Conservation (phyloP, 768 basidiomycete genomes). For the Hemileccinum impolitum region DNA sequence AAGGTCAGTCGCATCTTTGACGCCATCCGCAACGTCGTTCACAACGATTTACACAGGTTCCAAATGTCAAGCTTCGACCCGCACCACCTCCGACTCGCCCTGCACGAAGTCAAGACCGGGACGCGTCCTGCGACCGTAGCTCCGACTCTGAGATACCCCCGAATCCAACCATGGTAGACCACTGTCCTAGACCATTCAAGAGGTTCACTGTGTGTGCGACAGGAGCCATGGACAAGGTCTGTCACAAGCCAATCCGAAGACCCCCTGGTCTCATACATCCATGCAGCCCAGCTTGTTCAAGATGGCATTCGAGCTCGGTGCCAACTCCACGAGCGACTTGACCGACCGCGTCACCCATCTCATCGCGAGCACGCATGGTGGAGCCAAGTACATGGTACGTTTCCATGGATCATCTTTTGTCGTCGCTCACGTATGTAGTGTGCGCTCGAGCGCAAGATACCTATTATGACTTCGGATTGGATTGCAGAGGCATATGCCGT, state of each 20-base stretch:
- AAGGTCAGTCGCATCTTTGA: slow-evolving; percentile 39
- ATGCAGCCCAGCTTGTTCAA: slow-evolving; percentile 65
- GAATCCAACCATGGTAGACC: slow-evolving; percentile 43
- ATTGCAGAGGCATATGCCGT: slow-evolving; percentile 63
- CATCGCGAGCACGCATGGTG: slow-evolving; percentile 74
- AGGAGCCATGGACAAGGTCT: slow-evolving; percentile 75
- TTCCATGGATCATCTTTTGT: neutral
- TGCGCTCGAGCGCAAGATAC: slow-evolving; percentile 75
- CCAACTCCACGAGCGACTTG: slow-evolving; percentile 61
- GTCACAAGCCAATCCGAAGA: slow-evolving; percentile 15
- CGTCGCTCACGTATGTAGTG: slow-evolving; percentile 47
- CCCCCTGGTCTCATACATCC: neutral
- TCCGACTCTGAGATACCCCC: slow-evolving; percentile 49
- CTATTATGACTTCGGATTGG: slow-evolving; percentile 79
- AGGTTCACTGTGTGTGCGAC: slow-evolving; percentile 70
- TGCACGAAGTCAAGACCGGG: slow-evolving; percentile 8
- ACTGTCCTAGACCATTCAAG: slow-evolving; percentile 65
- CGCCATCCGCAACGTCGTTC: neutral
- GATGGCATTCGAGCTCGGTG: slow-evolving; percentile 80
- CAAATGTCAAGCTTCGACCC: slow-evolving; percentile 79
- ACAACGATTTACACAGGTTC: slow-evolving; percentile 49
- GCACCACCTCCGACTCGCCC: slow-evolving; percentile 37
- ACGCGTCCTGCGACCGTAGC: slow-evolving; percentile 38
- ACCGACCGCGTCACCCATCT: slow-evolving; percentile 89
- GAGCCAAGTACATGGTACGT: slow-evolving; percentile 78